Evolutionary conservation across 345 rosid species (phyloP), one percentile per base, ranked within the genome.

Genomic region (Adansonia digitata): DNA sequence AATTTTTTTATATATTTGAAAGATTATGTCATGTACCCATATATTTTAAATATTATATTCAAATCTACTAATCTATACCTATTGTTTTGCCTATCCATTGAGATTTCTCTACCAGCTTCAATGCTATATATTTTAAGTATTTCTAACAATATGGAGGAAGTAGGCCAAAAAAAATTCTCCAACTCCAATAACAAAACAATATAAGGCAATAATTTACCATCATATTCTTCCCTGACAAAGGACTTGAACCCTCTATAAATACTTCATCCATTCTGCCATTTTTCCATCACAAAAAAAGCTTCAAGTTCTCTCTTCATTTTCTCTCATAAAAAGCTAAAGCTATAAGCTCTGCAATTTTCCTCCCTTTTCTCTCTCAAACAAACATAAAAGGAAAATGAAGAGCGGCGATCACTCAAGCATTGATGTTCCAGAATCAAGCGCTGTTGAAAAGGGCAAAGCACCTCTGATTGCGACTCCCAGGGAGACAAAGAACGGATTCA

Each of bases 391-490:
- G 12, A 45, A 9, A 11, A 45, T 45, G 82, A 78, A 63, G 76
- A 79, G 73, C 35, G 78, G 81, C 8, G 83, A 81, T 24, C 68
- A 61, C 1, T 20, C 83, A 31, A 12, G 81, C 69, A 71, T 86
- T 18, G 80, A 88, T 42, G 79, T 83, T 40, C 83, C 81, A 2
- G 87, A 86, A 42, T 75, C 91, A 0, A 85, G 86, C 73, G 81
- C 85, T 2, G 88, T 8, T 5, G 59, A 77, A 4, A 86, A 85
- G 67, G 84, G 88, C 67, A 81, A 85, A 72, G 87, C 83, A 1
- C 84, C 88, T 34, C 81, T 82, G 22, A 57, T 83, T 11, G 81
- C 81, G n/a, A 60, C 66, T 15, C 61, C 81, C 20, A 77, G 72
- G 24, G 55, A 56, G 0, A 61, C 26, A 37, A 77, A 78, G 3